These are phyloP conservation scores for Ostreobium quekettii DNA, from an alignment of 139 green algal genomes.

Conservation along the genomic window DNA sequence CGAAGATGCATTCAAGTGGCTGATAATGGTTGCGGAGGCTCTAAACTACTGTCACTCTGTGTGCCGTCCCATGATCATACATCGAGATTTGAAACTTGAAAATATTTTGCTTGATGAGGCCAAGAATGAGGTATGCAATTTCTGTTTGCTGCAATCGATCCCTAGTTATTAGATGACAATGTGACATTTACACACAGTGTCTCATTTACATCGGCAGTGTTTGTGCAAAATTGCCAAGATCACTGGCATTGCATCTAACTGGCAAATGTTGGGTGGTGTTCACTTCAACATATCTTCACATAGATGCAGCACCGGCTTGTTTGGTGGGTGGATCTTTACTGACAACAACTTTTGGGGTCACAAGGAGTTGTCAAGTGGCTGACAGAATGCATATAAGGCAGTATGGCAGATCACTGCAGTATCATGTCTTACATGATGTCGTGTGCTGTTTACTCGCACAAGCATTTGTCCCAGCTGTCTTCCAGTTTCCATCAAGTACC, in stretches of 20 bases:
- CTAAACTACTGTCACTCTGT: slow-evolving; percentile 63
- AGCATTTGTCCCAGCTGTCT: too few relatives aligned
- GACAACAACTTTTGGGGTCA: too few relatives aligned
- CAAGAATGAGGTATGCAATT: neutral
- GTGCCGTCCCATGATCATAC: slow-evolving; percentile 63
- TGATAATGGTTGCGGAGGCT: slow-evolving; percentile 38
- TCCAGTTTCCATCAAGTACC: too few relatives aligned
- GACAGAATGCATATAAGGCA: too few relatives aligned
- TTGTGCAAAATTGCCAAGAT: neutral
- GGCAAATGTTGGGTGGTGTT: neutral
- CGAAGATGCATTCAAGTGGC: slow-evolving; percentile 55
- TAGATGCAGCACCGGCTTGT: too few relatives aligned
- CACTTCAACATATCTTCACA: too few relatives aligned
- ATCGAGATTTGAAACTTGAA: slow-evolving; percentile 62
- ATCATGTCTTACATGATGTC: too few relatives aligned
- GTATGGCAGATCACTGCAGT: too few relatives aligned
- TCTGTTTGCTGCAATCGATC: neutral
- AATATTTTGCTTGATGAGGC: slow-evolving; percentile 11
- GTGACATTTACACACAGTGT: neutral
- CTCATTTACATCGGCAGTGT: neutral
- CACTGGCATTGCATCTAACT: neutral
- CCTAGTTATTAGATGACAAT: neutral
- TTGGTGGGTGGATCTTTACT: too few relatives aligned
- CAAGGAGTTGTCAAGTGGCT: too few relatives aligned
- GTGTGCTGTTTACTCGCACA: too few relatives aligned